Percentiles rank a stretch among this genome's conserved stretches.
Conservation (phyloP, 1,284 basidiomycete species). For the Pyrrhoderma lamaoense region DNA sequence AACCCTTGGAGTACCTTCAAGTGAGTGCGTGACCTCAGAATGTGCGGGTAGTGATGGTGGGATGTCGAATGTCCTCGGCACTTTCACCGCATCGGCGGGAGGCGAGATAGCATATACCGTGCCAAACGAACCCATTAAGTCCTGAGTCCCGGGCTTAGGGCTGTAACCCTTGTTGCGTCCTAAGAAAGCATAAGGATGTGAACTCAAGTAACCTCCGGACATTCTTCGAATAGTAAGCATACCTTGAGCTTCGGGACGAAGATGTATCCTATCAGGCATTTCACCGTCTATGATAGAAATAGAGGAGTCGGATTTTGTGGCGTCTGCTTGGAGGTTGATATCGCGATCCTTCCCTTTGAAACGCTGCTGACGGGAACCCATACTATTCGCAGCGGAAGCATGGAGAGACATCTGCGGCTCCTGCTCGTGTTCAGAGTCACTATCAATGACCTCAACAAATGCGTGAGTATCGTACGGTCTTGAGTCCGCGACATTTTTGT, state of each 20-base stretch:
- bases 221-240: no score
- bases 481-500: constrained; percentile 20
- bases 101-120: constrained; percentile 3
- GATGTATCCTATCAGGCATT: no score
- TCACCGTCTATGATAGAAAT: constrained; percentile 49
- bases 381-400: not conserved
- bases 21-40: not conserved
- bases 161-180: not conserved
- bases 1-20: not conserved
- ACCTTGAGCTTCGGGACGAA: no score
- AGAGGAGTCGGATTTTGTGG: constrained; percentile 37
- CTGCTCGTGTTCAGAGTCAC: constrained; percentile 32
- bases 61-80: not conserved
- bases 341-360: constrained; percentile 48
- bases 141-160: not conserved
- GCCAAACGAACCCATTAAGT: constrained; percentile 2
- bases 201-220: not conserved
- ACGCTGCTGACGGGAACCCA: constrained; percentile 20
- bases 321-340: constrained; percentile 23
- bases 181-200: not conserved
- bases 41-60: not conserved
- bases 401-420: not conserved
- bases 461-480: constrained; percentile 38
- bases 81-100: constrained; percentile 7
- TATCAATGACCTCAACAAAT: constrained; percentile 55